These are phyloP conservation scores for Exsudoporus floridanus DNA, from an alignment of 1,284 basidiomycete genomes.

Conservation along the genomic window DNA sequence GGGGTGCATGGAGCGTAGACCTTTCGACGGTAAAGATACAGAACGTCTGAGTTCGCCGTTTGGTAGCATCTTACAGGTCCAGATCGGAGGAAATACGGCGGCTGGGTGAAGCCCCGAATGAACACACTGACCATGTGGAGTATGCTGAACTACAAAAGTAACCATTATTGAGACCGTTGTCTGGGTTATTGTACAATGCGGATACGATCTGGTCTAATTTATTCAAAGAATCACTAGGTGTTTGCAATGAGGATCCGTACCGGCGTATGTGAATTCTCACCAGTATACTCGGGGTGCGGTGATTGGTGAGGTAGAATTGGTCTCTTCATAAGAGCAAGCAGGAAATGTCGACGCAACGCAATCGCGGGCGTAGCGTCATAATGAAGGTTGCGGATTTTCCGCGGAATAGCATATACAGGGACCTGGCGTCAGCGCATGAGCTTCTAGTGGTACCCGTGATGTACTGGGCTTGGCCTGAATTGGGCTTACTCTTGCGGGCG, in stretches of 20 bases:
- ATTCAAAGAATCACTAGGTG: background rate
- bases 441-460: too few relatives aligned
- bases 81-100: background rate
- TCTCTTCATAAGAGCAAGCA: background rate
- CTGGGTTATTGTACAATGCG: background rate
- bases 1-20: background rate
- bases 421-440: too few relatives aligned
- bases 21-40: background rate
- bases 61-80: background rate
- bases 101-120: background rate
- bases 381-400: too few relatives aligned
- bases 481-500: too few relatives aligned
- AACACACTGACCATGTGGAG: background rate
- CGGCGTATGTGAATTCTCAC: background rate
- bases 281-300: background rate
- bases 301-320: background rate
- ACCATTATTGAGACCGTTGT: background rate
- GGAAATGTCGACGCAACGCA: too few relatives aligned
- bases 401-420: too few relatives aligned
- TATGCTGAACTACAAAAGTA: background rate
- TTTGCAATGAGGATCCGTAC: background rate
- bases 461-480: too few relatives aligned
- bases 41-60: background rate
- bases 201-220: background rate
- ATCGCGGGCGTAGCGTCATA: too few relatives aligned